A percentile compares a stretch with the other conserved stretches of the same genome.
These are phyloP conservation scores for Neurospora sp. DNA, from an alignment of 495 filamentous ascomycete genomes.

Conservation along the genomic window DNA sequence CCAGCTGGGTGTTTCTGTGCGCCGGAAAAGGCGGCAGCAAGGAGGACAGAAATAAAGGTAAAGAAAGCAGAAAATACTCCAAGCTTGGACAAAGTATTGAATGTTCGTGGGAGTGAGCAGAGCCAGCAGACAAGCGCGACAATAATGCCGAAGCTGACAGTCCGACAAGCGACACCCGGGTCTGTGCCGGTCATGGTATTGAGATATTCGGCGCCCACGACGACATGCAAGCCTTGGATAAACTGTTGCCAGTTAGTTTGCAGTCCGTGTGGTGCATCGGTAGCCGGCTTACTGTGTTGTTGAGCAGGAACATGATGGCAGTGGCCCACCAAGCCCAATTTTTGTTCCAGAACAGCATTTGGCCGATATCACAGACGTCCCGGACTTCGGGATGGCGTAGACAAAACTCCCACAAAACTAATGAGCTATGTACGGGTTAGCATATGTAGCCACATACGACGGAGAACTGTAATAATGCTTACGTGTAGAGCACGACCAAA, in stretches of 20 bases:
- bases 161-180: constrained; percentile 49
- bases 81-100: constrained; percentile 62
- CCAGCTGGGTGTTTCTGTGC: constrained; percentile 57
- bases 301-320: constrained; percentile 78
- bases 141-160: constrained; percentile 63
- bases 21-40: constrained; percentile 69
- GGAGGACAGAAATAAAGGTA: constrained; percentile 75
- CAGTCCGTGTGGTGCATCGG: neutral
- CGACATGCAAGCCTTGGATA: constrained; percentile 55
- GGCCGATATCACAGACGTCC: constrained; percentile 85
- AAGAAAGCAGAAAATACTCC: constrained; percentile 69
- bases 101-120: constrained; percentile 73
- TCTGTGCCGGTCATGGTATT: constrained; percentile 59
- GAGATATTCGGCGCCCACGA: constrained; percentile 70
- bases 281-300: constrained; percentile 81
- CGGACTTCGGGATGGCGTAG: constrained; percentile 76
- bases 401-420: constrained; percentile 79
- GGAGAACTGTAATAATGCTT: neutral
- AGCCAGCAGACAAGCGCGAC: constrained; percentile 60
- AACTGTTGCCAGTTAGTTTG: constrained; percentile 10
- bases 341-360: constrained; percentile 75
- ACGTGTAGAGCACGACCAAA: constrained; percentile 66
- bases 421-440: constrained; percentile 31
- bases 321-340: constrained; percentile 75
- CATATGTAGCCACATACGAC: constrained; percentile 1